phyloP scores from a whole-genome alignment of 306 rosid genomes.

The Cucurbita pepo region DNA sequence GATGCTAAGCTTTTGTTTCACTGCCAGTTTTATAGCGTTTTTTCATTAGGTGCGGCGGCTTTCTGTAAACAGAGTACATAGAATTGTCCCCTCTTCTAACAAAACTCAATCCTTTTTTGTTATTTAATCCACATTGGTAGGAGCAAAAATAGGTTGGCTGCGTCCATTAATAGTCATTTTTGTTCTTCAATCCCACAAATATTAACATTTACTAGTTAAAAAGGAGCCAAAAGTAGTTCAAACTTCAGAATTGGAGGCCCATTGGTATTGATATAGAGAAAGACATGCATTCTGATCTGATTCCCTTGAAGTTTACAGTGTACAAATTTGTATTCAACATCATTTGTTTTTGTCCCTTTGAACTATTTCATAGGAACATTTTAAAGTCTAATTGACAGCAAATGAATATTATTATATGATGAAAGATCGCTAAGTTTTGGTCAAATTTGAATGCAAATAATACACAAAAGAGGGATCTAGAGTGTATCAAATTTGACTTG shows the following conservation, averaged over 20 bases:
- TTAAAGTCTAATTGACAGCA: too few species aligned
- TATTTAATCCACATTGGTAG: not conserved
- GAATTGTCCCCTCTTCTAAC: not conserved
- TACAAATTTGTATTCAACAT: not conserved
- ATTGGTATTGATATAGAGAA: not conserved
- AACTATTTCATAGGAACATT: too few species aligned
- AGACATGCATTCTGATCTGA: too few species aligned
- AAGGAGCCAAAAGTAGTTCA: not conserved
- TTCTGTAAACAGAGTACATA: not conserved
- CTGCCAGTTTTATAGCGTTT: not conserved
- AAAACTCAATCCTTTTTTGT: not conserved
- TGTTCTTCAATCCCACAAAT: not conserved
- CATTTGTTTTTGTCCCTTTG: not conserved
- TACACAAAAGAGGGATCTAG: too few species aligned
- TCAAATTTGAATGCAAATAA: too few species aligned
- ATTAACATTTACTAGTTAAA: not conserved
- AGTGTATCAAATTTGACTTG: too few species aligned
- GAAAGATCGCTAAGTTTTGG: too few species aligned
- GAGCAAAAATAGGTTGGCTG: not conserved
- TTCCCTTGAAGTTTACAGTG: not conserved
- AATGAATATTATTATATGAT: too few species aligned
- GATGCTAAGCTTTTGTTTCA: not conserved
- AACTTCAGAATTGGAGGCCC: not conserved
- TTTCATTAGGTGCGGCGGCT: constrained; percentile 1
- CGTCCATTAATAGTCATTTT: not conserved